Conservation (phyloP, 768 basidiomycete genomes). For the Hydnum rufescens region DNA sequence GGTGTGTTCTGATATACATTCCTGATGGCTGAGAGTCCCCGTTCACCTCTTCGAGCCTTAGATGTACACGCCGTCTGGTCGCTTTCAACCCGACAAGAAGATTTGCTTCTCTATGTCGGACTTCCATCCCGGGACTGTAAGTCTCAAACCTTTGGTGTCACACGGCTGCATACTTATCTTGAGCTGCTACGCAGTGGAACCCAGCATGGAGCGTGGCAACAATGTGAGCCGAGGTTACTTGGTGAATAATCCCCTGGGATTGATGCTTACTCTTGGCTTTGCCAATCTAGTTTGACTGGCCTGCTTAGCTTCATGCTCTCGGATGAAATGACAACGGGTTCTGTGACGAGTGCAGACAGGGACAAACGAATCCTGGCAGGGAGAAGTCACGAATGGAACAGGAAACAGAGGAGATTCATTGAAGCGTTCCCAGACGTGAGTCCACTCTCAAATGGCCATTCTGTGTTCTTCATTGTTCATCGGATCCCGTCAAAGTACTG, state of each 20-base stretch:
- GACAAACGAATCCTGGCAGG: conserved; percentile 63
- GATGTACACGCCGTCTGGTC: conserved; percentile 84
- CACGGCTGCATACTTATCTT: background rate
- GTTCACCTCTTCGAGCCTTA: conserved; percentile 17
- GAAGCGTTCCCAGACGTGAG: conserved; percentile 80
- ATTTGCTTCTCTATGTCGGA: conserved; percentile 98
- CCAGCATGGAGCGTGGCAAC: conserved; percentile 91
- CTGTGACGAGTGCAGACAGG: conserved; percentile 54
- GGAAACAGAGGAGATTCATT: conserved; percentile 55
- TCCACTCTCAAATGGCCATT: conserved; percentile 8
- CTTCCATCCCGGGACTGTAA: conserved; percentile 73
- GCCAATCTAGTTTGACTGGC: conserved; percentile 73
- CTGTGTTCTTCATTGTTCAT: background rate
- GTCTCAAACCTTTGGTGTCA: conserved; percentile 16
- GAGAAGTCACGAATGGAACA: conserved; percentile 73
- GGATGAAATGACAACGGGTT: conserved; percentile 94
- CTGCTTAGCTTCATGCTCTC: conserved; percentile 87
- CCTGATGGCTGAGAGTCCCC: too few species aligned
- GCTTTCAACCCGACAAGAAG: conserved; percentile 82
- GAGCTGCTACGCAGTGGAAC: conserved; percentile 44
- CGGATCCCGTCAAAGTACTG: conserved; percentile 38
- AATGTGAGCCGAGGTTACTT: conserved; percentile 38
- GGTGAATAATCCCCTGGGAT: conserved; percentile 4
- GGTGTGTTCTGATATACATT: too few species aligned
- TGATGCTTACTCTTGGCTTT: too few species aligned